Evolutionary conservation across 768 basidiomycete species (phyloP).

Genomic region (Hericium alpestre): DNA sequence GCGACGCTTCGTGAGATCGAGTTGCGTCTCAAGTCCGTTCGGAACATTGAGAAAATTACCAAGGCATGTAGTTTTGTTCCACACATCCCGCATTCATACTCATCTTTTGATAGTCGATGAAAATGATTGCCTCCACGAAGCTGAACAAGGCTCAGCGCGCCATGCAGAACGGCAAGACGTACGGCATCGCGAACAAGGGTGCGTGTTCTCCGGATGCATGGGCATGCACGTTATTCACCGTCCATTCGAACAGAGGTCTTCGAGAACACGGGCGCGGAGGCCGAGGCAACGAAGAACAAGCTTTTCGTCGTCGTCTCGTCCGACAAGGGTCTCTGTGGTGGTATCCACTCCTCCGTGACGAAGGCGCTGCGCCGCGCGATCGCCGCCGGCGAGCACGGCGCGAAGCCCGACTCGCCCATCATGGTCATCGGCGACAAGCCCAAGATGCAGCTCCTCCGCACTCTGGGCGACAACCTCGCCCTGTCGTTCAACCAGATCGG

Average conservation of each 20-base stretch:
- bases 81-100: background rate
- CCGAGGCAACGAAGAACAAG: slow-evolving; percentile 54
- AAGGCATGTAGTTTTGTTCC: slow-evolving; percentile 48
- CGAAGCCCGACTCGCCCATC: slow-evolving; percentile 55
- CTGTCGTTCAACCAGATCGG: slow-evolving; percentile 98
- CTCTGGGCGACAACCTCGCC: slow-evolving; percentile 50
- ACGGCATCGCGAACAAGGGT: slow-evolving; percentile 89
- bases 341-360: slow-evolving; percentile 95
- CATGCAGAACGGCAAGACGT: slow-evolving; percentile 84
- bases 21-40: slow-evolving; percentile 88
- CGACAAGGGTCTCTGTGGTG: slow-evolving; percentile 98
- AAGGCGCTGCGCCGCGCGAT: slow-evolving; percentile 78
- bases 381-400: slow-evolving; percentile 34
- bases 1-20: slow-evolving; percentile 98
- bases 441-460: slow-evolving; percentile 79
- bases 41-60: slow-evolving; percentile 99
- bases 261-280: slow-evolving; percentile 58
- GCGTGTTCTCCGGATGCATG: slow-evolving; percentile 17
- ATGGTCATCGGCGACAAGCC: slow-evolving; percentile 96
- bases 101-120: slow-evolving; percentile 64
- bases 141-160: slow-evolving; percentile 91
- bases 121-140: slow-evolving; percentile 98
- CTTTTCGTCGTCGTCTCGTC: slow-evolving; percentile 94
- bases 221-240: background rate
- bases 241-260: slow-evolving; percentile 62